A percentile compares a stretch with the other conserved stretches of the same genome.
These are phyloP conservation scores for Boletellus dicymbophilus DNA, from an alignment of 1,284 basidiomycete species.

Conservation along the genomic window DNA sequence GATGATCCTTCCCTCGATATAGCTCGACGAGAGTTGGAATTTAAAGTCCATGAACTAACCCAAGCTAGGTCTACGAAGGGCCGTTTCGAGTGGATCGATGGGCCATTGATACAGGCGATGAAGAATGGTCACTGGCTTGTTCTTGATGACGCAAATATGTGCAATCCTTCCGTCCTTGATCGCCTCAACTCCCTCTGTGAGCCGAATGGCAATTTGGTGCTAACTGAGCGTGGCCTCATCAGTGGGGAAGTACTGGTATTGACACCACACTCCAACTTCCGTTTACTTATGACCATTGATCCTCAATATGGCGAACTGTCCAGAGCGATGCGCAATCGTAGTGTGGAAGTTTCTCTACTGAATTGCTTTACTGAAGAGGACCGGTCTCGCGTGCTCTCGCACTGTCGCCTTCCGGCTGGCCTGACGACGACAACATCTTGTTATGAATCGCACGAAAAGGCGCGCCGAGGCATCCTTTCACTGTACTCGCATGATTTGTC, in stretches of 20 bases:
- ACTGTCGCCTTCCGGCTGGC: constrained; percentile 48
- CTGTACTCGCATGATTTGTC: not conserved
- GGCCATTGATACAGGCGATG: constrained; percentile 89
- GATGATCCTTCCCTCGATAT: constrained; percentile 14
- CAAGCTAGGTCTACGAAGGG: constrained; percentile 37
- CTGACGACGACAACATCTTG: constrained; percentile 9
- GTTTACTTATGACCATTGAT: constrained; percentile 95
- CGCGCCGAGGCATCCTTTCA: constrained; percentile 27
- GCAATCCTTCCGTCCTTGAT: constrained; percentile 95
- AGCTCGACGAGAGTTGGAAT: constrained; percentile 16
- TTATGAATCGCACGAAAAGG: constrained; percentile 26
- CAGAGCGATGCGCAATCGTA: constrained; percentile 97
- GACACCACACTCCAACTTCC: constrained; percentile 86
- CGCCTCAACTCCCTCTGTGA: constrained; percentile 98
- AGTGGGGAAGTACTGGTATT: constrained; percentile 77
- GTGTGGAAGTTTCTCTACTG: constrained; percentile 79
- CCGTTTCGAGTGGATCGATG: constrained; percentile 95
- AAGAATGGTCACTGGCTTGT: constrained; percentile 89
- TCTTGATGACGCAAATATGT: constrained; percentile 93
- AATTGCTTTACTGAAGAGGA: constrained; percentile 46
- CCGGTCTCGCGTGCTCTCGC: constrained; percentile 43
- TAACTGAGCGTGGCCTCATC: constrained; percentile 91
- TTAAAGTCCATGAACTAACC: constrained; percentile 16
- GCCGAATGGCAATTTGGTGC: constrained; percentile 74
- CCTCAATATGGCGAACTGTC: constrained; percentile 93